Evolutionary conservation across 2,329 filamentous ascomycete genomes (phyloP).

Genomic region (Metarhizium brunneum): DNA sequence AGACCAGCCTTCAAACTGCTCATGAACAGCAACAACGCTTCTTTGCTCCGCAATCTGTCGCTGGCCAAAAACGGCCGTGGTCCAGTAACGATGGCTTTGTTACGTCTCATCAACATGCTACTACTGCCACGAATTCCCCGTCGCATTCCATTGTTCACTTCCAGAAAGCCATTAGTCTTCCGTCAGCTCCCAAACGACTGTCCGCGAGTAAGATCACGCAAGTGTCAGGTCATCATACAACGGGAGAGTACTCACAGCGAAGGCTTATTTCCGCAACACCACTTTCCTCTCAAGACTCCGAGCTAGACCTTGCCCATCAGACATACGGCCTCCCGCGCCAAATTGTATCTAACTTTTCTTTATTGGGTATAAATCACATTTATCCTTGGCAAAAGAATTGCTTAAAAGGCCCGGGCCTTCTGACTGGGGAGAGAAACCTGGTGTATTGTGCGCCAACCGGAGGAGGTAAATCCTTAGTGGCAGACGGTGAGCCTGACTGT

Average conservation of each 20-base stretch:
- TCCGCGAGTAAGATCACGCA: conserved; percentile 38
- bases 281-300: conserved; percentile 38
- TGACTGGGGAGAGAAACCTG: conserved; percentile 57
- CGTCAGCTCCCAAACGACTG: conserved; percentile 20
- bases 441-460: conserved; percentile 76
- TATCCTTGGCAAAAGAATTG: conserved; percentile 76
- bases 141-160: conserved; percentile 17
- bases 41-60: conserved; percentile 28
- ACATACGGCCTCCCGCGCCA: conserved; percentile 51
- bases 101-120: not conserved
- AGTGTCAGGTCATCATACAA: conserved; percentile 12
- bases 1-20: conserved; percentile 41
- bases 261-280: conserved; percentile 43
- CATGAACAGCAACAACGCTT: conserved; percentile 26
- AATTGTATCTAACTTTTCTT: conserved; percentile 55
- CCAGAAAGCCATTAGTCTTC: conserved; percentile 23
- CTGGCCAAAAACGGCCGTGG: conserved; percentile 39
- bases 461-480: conserved; percentile 68
- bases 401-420: conserved; percentile 55
- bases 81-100: conserved; percentile 12
- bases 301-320: conserved; percentile 52
- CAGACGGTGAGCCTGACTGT: conserved; percentile 36
- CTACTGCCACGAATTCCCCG: not conserved
- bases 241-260: conserved; percentile 50
- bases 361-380: conserved; percentile 60